phyloP scores from a whole-genome alignment of 2,329 filamentous ascomycete genomes.

The Alternaria burnsii region DNA sequence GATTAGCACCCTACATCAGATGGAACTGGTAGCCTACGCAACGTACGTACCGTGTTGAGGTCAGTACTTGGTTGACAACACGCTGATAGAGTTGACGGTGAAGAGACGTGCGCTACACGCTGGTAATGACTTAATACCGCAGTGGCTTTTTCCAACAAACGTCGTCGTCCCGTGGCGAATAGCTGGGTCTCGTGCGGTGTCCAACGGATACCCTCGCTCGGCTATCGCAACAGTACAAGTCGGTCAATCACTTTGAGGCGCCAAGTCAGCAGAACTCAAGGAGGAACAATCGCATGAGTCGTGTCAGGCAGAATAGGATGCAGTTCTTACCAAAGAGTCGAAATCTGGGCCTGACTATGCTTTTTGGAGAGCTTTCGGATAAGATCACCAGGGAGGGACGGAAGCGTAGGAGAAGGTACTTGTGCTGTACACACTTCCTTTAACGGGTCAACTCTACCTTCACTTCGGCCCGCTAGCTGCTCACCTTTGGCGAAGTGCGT shows the following conservation, averaged over 20 bases:
- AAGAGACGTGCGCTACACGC: slow-evolving; percentile 21
- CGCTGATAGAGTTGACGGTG: slow-evolving; percentile 9
- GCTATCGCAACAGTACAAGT: slow-evolving; percentile 25
- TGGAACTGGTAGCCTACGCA: slow-evolving; percentile 1
- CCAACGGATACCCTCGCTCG: slow-evolving; percentile 32
- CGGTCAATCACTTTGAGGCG: slow-evolving; percentile 24
- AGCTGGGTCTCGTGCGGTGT: slow-evolving; percentile 29
- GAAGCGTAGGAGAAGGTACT: slow-evolving; percentile 22
- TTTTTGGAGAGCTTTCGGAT: not conserved
- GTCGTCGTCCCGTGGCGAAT: slow-evolving; percentile 30
- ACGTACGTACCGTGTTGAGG: slow-evolving; percentile 25
- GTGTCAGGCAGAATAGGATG: slow-evolving; percentile 1
- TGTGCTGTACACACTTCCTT: slow-evolving; percentile 27
- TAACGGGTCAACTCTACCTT: slow-evolving; percentile 28
- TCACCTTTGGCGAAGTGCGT: slow-evolving; percentile 36
- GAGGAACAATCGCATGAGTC: not conserved
- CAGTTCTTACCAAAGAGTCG: not conserved
- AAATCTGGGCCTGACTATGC: not conserved
- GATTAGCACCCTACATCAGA: slow-evolving; percentile 12
- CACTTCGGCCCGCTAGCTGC: slow-evolving; percentile 32
- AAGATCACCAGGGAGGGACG: slow-evolving; percentile 7
- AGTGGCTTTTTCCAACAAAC: slow-evolving; percentile 36
- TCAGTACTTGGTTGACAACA: not conserved
- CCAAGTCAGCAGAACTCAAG: slow-evolving; percentile 31
- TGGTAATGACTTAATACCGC: slow-evolving; percentile 20